Evolutionary conservation across 1,139 yeast genomes (phyloP).

Genomic region (Spathaspora sp.): DNA sequence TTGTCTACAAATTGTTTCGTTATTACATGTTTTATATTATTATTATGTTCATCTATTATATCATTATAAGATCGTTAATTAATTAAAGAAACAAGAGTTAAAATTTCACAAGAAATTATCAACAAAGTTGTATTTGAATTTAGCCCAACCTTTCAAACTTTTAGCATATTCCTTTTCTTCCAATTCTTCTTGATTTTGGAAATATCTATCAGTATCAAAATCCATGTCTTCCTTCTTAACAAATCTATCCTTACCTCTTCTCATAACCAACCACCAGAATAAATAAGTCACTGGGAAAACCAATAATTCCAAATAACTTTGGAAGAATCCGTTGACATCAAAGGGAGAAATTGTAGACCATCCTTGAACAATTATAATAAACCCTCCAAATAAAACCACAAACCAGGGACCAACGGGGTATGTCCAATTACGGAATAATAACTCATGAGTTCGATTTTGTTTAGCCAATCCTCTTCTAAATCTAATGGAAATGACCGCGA

Average conservation of each 20-base stretch:
- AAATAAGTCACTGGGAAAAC: constrained; percentile 38
- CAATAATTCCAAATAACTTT: constrained; percentile 37
- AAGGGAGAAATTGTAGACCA: constrained; percentile 58
- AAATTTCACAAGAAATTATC: constrained; percentile 25
- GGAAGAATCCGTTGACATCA: constrained; percentile 32
- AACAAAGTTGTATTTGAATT: constrained; percentile 32
- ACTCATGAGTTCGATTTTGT: constrained; percentile 37
- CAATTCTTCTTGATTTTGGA: constrained; percentile 49
- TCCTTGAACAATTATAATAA: constrained; percentile 42
- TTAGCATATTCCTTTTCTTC: constrained; percentile 38
- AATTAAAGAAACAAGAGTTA: background rate
- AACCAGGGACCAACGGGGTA: constrained; percentile 38
- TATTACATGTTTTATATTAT: background rate
- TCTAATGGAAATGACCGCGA: constrained; percentile 39
- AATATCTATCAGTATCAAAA: constrained; percentile 58
- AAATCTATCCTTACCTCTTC: constrained; percentile 46
- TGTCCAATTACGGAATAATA: constrained; percentile 41
- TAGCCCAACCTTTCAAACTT: constrained; percentile 47
- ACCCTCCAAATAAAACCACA: constrained; percentile 33
- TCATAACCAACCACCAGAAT: constrained; percentile 49
- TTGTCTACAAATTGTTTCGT: constrained; percentile 1
- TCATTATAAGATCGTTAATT: background rate
- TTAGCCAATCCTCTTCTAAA: constrained; percentile 38
- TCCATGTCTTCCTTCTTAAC: constrained; percentile 57
- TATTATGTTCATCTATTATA: background rate